These are phyloP conservation scores for Senna tora DNA, from an alignment of 306 rosid genomes.

Conservation along the genomic window DNA sequence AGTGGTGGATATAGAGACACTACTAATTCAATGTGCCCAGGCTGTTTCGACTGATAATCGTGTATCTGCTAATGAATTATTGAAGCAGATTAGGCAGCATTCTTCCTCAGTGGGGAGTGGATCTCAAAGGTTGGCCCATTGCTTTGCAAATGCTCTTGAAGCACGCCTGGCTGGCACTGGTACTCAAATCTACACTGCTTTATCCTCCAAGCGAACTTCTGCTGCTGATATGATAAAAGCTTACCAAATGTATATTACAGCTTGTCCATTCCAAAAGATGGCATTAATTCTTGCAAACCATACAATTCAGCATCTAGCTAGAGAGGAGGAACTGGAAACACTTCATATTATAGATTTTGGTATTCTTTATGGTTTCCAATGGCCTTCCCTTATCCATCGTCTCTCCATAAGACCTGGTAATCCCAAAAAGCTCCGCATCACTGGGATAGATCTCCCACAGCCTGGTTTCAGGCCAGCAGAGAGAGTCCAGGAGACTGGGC, in stretches of 20 bases:
- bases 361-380: slow-evolving; percentile 71
- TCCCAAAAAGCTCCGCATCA: slow-evolving; percentile 70
- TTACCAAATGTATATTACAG: slow-evolving; percentile 41
- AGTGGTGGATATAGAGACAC: slow-evolving; percentile 54
- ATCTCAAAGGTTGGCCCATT: slow-evolving; percentile 63
- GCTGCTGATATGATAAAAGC: slow-evolving; percentile 58
- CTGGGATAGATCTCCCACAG: slow-evolving; percentile 70
- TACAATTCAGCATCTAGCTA: slow-evolving; percentile 37
- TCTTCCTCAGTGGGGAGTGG: slow-evolving; percentile 62
- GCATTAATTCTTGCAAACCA: slow-evolving; percentile 41
- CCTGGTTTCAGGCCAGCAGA: slow-evolving; percentile 58
- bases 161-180: slow-evolving; percentile 69
- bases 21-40: slow-evolving; percentile 60
- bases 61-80: slow-evolving; percentile 45
- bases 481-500: slow-evolving; percentile 60
- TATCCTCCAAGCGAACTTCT: slow-evolving; percentile 45
- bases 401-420: slow-evolving; percentile 56
- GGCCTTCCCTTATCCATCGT: slow-evolving; percentile 58
- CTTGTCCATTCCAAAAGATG: slow-evolving; percentile 60
- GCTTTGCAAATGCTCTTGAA: slow-evolving; percentile 62
- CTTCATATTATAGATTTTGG: slow-evolving; percentile 73
- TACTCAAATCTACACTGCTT: slow-evolving; percentile 37
- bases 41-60: slow-evolving; percentile 56
- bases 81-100: slow-evolving; percentile 62
- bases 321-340: slow-evolving; percentile 33